phyloP scores from a whole-genome alignment of 306 rosid genomes.

The Inga laurina region DNA sequence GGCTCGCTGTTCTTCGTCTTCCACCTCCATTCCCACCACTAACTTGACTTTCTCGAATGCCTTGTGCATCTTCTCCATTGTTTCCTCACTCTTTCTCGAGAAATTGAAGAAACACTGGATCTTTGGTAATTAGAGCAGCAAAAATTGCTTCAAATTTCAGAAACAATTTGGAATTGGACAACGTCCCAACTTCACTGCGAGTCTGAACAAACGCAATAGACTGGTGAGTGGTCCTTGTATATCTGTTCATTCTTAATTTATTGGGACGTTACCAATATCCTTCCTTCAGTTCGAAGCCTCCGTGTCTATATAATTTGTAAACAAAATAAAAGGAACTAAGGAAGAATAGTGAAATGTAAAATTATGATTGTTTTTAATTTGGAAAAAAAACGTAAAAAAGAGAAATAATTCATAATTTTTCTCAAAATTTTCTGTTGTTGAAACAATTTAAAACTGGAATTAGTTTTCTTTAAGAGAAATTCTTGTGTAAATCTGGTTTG shows the following conservation, averaged over 20 bases:
- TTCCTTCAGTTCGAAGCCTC: background rate
- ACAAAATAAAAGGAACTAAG: too few species aligned
- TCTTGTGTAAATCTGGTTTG: too few species aligned
- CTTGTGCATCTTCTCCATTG: constrained; percentile 76
- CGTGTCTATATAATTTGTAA: background rate
- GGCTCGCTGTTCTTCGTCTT: constrained; percentile 59
- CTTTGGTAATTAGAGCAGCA: constrained; percentile 19
- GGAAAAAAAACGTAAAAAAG: too few species aligned
- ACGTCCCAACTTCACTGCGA: constrained; percentile 28
- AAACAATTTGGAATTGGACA: constrained; percentile 15
- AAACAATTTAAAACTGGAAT: too few species aligned
- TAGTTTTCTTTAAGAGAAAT: too few species aligned
- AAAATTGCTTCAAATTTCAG: constrained; percentile 37
- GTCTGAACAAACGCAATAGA: background rate
- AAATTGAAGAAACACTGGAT: constrained; percentile 39
- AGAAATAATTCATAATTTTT: too few species aligned
- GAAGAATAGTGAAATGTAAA: too few species aligned
- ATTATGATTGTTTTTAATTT: too few species aligned
- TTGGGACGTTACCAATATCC: background rate
- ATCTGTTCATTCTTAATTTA: background rate
- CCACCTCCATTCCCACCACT: constrained; percentile 83
- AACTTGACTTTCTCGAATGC: constrained; percentile 83
- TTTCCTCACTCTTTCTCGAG: constrained; percentile 34
- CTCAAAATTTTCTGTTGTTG: too few species aligned
- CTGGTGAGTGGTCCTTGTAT: background rate